Conservation (phyloP, 768 basidiomycete genomes). For the Tephrocybe rancida region DNA sequence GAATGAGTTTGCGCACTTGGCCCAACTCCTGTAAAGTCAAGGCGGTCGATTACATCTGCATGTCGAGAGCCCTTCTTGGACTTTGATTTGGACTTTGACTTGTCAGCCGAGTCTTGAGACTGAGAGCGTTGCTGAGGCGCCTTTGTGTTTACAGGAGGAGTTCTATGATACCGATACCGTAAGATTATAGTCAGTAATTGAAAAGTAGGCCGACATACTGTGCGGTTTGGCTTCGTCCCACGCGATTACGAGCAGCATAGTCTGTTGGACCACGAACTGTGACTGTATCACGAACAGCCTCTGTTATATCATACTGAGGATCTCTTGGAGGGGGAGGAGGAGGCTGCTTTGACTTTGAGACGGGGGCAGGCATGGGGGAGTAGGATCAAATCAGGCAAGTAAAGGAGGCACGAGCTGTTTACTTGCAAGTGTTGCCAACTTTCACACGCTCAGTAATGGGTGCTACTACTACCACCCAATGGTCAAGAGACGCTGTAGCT, state of each 20-base stretch:
- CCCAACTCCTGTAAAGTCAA: conserved; percentile 85
- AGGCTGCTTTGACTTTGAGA: conserved; percentile 18
- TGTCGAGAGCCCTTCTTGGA: conserved; percentile 76
- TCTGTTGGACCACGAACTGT: conserved; percentile 45
- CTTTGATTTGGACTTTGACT: conserved; percentile 42
- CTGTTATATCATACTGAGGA: conserved; percentile 50
- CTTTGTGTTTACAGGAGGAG: conserved; percentile 28
- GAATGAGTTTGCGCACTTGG: conserved; percentile 59
- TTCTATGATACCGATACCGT: conserved; percentile 10
- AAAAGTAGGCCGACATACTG: conserved; percentile 36
- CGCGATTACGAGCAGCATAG: conserved; percentile 46
- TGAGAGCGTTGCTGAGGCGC: conserved; percentile 43
- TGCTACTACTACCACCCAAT: conserved; percentile 27
- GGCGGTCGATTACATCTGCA: conserved; percentile 88
- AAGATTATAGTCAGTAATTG: conserved; percentile 12
- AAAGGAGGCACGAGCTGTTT: too few relatives aligned
- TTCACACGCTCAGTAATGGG: conserved; percentile 24
- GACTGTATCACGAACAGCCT: conserved; percentile 73
- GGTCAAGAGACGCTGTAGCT: conserved; percentile 56
- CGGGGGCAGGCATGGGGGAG: conserved; percentile 27
- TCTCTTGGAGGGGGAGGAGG: conserved; percentile 25
- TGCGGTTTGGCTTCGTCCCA: conserved; percentile 61
- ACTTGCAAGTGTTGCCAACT: too few relatives aligned
- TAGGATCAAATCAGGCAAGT: conserved; percentile 50
- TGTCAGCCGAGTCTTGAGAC: conserved; percentile 48